Conservation (phyloP, 768 basidiomycete species). For the Chiua virens region DNA sequence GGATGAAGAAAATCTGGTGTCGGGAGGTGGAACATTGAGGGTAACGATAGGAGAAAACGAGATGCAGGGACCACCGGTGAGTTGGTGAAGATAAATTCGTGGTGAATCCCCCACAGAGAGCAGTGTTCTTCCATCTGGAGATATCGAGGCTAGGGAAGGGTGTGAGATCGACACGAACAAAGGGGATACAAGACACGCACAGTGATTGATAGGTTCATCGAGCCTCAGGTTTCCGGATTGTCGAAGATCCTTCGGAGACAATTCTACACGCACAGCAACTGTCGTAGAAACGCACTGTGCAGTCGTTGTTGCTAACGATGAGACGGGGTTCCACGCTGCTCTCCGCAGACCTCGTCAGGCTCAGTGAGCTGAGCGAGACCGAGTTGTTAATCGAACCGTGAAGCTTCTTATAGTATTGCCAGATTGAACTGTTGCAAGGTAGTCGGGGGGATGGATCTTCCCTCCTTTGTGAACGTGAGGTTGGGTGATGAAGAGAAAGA, state of each 20-base stretch:
- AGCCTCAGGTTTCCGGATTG: conserved; percentile 56
- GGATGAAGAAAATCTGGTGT: conserved; percentile 39
- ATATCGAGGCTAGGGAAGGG: conserved; percentile 68
- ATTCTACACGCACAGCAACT: conserved; percentile 55
- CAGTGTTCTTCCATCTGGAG: conserved; percentile 83
- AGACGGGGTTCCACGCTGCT: conserved; percentile 74
- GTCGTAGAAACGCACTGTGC: conserved; percentile 77
- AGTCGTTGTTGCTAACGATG: conserved; percentile 85
- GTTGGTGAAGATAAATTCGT: conserved; percentile 78
- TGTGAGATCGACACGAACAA: conserved; percentile 8
- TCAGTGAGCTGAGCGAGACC: conserved; percentile 63
- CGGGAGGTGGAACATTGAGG: conserved; percentile 64
- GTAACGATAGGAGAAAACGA: conserved; percentile 66
- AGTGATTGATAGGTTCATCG: conserved; percentile 78
- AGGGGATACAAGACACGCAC: conserved; percentile 42
- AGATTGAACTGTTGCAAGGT: conserved; percentile 30
- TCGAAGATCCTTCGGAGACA: conserved; percentile 40
- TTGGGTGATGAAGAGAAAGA: conserved; percentile 48
- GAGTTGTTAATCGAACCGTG: conserved; percentile 82
- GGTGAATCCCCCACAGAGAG: conserved; percentile 91
- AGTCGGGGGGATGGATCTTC: conserved; percentile 11
- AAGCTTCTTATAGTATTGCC: conserved; percentile 57
- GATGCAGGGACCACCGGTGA: conserved; percentile 62
- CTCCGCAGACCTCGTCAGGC: conserved; percentile 56
- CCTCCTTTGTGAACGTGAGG: conserved; percentile 22